Conservation (phyloP, 164 flowering plant species). For the Stephania yunnanensis region DNA sequence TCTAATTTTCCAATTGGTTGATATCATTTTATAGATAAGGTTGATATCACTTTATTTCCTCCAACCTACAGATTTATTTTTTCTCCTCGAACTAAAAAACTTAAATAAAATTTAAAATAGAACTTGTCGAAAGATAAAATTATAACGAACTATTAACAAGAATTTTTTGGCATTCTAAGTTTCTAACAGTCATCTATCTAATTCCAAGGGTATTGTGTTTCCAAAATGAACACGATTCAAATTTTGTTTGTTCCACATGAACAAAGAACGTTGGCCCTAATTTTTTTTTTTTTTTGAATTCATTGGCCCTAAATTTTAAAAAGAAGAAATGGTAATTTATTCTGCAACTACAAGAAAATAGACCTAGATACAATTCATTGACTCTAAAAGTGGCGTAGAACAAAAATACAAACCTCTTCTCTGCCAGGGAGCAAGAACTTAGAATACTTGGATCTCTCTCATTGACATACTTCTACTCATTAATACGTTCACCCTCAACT, state of each 20-base stretch:
- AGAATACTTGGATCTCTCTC: slow-evolving; percentile 90
- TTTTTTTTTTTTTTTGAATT: too few species aligned
- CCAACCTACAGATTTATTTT: neutral
- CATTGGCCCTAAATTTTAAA: neutral
- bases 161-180: too few species aligned
- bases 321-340: neutral
- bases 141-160: too few species aligned
- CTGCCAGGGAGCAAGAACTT: slow-evolving; percentile 86
- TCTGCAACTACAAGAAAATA: neutral
- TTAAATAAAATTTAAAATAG: too few species aligned
- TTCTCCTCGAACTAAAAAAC: neutral
- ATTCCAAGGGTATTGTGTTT: neutral
- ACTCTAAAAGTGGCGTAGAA: neutral
- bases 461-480: slow-evolving; percentile 83
- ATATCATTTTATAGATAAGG: too few species aligned
- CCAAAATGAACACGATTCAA: neutral
- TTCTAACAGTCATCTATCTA: neutral
- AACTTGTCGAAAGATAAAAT: neutral
- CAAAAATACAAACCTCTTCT: slow-evolving; percentile 58
- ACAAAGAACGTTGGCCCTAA: neutral
- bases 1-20: too few species aligned
- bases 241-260: neutral
- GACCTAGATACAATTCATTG: neutral
- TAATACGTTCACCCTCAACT: slow-evolving; percentile 67
- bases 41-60: too few species aligned